Base-by-base conservation (phyloP, 1,139 yeast genomes). In the Protomyces macrosporus region DNA sequence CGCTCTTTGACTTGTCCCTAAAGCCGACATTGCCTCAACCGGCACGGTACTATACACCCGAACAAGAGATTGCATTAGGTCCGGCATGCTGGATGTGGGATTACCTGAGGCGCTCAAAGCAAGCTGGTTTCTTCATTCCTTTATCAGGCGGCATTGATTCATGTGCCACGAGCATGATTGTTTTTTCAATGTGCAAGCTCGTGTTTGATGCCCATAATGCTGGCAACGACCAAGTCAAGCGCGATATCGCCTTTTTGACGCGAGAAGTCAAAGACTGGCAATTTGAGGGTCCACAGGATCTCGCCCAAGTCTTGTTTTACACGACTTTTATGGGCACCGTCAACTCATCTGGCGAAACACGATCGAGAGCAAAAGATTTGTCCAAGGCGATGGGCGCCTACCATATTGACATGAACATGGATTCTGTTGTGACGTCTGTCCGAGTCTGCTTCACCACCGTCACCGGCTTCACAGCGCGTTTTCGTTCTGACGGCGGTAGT, bases 1-100 rank as follows among this genome's bases (percentile, higher is more conserved):
- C 81, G 55, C 80, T 83, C 42, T 88, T 88, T 70, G 83, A 89
- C 73, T 84, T 88, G 16, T 71, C 71, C 1, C 75, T 88, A n/a
- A 75, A 71, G n/a, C 97, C 97, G 16, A 77, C 95, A 0, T 70
- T 72, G 42, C 66, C 72, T 1, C 60, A 69, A 10, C 79, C 78
- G 4, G 80, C 87, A 51, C 79, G 78, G 56, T 87, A 87, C 71
- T 96, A 88, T 74, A 73, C 79, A 2, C 97, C 98, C 1, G 96
- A 90, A 72, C 97, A 93, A 74, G 99, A 93, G 75, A 91, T 93
- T 68, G 98, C 98, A 0, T 78, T 88, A 60, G 98, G 98, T 0
- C 99, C 98, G 0, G 98, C 99, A 0, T 93, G 98, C 74, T 93
- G 99, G 99, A 76, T 93, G 68, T 93, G 99, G 99, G 99, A 93